A percentile compares a stretch with the other conserved stretches of the same genome.
phyloP scores from a whole-genome alignment of 140 eudicot species.

The Erigeron philadelphicus region DNA sequence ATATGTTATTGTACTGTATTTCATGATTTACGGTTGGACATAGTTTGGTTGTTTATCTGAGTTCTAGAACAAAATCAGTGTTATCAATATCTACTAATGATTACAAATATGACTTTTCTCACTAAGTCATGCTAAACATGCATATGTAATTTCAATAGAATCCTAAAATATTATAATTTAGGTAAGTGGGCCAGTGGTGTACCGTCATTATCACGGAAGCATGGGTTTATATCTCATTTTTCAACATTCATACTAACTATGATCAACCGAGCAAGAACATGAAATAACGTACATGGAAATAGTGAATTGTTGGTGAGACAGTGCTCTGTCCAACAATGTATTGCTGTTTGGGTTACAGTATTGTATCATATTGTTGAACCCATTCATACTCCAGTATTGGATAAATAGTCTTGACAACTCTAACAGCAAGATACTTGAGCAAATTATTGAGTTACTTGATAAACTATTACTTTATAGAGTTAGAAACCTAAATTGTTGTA shows the following conservation, averaged over 20 bases:
- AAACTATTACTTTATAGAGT: not conserved
- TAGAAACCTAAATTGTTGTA: not conserved
- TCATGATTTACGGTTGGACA: too few species aligned
- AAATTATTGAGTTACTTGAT: not conserved
- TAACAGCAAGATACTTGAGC: conserved; percentile 10
- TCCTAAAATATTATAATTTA: not conserved
- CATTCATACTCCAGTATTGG: not conserved
- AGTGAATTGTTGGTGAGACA: not conserved
- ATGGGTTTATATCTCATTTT: not conserved
- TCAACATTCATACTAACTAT: not conserved
- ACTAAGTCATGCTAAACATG: not conserved
- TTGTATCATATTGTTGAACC: not conserved
- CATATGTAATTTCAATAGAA: not conserved
- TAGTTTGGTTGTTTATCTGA: not conserved
- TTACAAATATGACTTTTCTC: too few species aligned
- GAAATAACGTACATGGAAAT: not conserved
- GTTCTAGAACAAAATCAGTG: not conserved
- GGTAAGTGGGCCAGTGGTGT: not conserved
- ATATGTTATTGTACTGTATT: too few species aligned
- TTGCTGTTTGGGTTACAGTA: not conserved
- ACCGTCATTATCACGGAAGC: not conserved
- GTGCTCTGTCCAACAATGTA: not conserved
- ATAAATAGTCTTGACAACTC: not conserved
- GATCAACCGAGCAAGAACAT: not conserved
- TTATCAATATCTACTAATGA: not conserved